Percentiles rank a stretch among this genome's conserved stretches.
phyloP scores from a whole-genome alignment of 2,329 filamentous ascomycete species.

The Cytospora piceicola region DNA sequence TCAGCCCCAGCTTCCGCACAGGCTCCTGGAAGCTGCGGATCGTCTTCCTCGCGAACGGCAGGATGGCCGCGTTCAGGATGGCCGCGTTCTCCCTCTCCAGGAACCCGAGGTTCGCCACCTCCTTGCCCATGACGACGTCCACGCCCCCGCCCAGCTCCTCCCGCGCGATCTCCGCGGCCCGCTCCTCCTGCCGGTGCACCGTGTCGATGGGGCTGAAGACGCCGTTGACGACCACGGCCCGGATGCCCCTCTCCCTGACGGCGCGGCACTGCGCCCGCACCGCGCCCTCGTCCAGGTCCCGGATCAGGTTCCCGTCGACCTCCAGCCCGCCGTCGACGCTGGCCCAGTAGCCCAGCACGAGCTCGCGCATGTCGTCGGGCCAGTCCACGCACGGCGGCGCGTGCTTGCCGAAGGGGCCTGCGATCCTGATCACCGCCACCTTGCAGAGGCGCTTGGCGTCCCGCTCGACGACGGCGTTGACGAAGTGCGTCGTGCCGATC shows the following conservation, averaged over 20 bases:
- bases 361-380: slow-evolving; percentile 51
- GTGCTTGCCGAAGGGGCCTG: slow-evolving; percentile 56
- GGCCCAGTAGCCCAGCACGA: slow-evolving; percentile 51
- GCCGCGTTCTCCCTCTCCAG: slow-evolving; percentile 68
- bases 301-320: slow-evolving; percentile 53
- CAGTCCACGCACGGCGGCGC: slow-evolving; percentile 57
- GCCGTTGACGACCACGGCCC: slow-evolving; percentile 52
- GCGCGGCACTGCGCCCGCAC: slow-evolving; percentile 45
- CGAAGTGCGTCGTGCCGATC: slow-evolving; percentile 61
- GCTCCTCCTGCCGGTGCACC: slow-evolving; percentile 52
- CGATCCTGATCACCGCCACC: slow-evolving; percentile 59
- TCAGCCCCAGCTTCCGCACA: slow-evolving; percentile 52
- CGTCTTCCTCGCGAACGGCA: slow-evolving; percentile 59
- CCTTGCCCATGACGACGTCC: slow-evolving; percentile 55
- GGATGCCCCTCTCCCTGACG: slow-evolving; percentile 49
- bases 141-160: slow-evolving; percentile 43
- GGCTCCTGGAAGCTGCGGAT: slow-evolving; percentile 60
- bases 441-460: slow-evolving; percentile 51
- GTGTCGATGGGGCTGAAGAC: slow-evolving; percentile 59
- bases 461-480: slow-evolving; percentile 61
- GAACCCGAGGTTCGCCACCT: slow-evolving; percentile 58
- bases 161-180: slow-evolving; percentile 48
- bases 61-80: slow-evolving; percentile 66
- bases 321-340: slow-evolving; percentile 56
- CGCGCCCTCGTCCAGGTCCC: slow-evolving; percentile 47